Evolutionary conservation across 2,329 filamentous ascomycete genomes (phyloP).

Genomic region (Phyllachora maydis): DNA sequence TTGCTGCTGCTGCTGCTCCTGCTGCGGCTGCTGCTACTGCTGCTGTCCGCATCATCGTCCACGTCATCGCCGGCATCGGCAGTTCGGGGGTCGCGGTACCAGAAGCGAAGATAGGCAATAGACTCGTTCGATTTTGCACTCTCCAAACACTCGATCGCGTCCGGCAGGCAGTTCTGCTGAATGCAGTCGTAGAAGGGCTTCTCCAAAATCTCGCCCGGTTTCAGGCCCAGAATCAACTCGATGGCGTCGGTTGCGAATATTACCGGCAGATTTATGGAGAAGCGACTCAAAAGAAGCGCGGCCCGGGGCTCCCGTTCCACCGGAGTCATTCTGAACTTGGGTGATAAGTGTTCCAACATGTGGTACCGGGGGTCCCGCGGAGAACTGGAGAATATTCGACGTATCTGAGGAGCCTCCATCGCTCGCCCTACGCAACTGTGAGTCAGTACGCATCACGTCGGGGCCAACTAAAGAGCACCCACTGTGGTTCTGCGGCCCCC

Average conservation of each 20-base stretch:
- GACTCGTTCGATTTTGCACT: constrained; percentile 80
- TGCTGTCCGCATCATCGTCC: constrained; percentile 17
- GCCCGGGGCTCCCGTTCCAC: constrained; percentile 60
- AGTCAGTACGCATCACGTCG: constrained; percentile 1
- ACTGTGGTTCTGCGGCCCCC: constrained; percentile 54
- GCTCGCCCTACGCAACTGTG: constrained; percentile 39
- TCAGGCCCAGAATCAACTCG: constrained; percentile 52
- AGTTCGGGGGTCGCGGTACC: constrained; percentile 54
- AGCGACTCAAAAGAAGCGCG: constrained; percentile 69
- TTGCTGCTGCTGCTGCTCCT: no score
- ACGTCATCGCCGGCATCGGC: constrained; percentile 25
- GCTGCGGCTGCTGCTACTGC: constrained; percentile 10
- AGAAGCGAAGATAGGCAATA: constrained; percentile 75
- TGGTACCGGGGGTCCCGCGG: constrained; percentile 71
- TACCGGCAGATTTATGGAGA: constrained; percentile 61
- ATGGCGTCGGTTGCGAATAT: constrained; percentile 75
- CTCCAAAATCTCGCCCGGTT: constrained; percentile 46
- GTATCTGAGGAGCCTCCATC: constrained; percentile 55
- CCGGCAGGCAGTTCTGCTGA: constrained; percentile 51
- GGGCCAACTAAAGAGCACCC: constrained; percentile 16
- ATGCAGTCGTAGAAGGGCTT: constrained; percentile 82
- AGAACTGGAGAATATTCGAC: constrained; percentile 62
- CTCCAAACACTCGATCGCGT: constrained; percentile 62
- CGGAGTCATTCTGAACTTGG: constrained; percentile 49
- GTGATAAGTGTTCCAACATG: constrained; percentile 70